Conservation (phyloP, 1,284 basidiomycete genomes). For the Apiotrichum domesticum region DNA sequence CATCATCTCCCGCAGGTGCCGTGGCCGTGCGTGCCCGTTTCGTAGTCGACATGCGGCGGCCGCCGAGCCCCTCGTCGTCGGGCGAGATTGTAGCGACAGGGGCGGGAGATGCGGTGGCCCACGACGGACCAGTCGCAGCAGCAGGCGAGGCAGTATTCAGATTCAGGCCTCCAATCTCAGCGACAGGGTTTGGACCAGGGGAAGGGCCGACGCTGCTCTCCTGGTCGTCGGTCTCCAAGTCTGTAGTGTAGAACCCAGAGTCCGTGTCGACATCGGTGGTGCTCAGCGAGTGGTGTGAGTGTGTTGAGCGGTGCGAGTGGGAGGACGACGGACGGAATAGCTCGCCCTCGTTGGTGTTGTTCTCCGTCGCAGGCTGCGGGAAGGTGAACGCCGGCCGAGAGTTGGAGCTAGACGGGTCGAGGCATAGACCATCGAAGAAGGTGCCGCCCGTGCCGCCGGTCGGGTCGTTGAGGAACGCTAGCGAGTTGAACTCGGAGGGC, state of each 20-base stretch:
- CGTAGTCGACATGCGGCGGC: background rate
- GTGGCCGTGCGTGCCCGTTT: background rate
- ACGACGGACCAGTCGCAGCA: background rate
- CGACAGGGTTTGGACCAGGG: constrained; percentile 1
- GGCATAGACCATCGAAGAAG: constrained; percentile 5
- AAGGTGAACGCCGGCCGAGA: no score
- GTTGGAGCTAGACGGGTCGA: background rate
- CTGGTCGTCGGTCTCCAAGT: constrained; percentile 10
- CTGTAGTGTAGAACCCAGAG: constrained; percentile 8
- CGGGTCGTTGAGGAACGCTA: constrained; percentile 12
- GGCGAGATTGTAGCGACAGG: constrained; percentile 11
- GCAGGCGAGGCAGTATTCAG: background rate
- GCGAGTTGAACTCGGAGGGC: constrained; percentile 12
- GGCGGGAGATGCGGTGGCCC: background rate
- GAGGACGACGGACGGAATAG: constrained; percentile 11
- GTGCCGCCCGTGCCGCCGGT: background rate
- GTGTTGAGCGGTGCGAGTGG: background rate
- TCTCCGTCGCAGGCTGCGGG: no score
- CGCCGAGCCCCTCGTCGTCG: constrained; percentile 3
- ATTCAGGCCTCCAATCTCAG: constrained; percentile 11
- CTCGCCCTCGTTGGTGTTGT: background rate
- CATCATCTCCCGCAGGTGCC: constrained; percentile 6
- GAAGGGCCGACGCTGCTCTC: constrained; percentile 3
- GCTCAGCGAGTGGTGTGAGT: background rate
- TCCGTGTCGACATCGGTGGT: constrained; percentile 15